Base-by-base conservation (phyloP, 768 basidiomycete species). In the Tylopilus vinaceipallidus region DNA sequence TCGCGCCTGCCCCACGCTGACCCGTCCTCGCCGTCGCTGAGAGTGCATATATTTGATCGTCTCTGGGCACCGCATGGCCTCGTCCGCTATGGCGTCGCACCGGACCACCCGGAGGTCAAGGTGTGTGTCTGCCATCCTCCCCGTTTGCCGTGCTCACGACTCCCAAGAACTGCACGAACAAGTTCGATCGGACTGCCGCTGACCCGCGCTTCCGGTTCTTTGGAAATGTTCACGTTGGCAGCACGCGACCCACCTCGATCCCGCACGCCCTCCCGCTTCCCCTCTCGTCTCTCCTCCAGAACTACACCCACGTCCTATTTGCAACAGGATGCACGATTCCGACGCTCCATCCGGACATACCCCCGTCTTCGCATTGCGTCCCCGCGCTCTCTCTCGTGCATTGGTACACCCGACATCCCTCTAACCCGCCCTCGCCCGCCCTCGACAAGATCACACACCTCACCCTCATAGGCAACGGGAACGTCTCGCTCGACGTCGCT, bases 71-170 rank as follows among this genome's bases (percentile, higher is more conserved):
- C 95, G 11, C 91, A 97, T 63, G 97, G 97, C 1, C 77, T 98
- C 1, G 94, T 97, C 4, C 76, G 97, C 38, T 99, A 95, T 62
- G 95, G 97, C 0, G 95, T 99, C 13, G 95, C 97, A 11, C 95
- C 95, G 37, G 95, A 98, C 72, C 95, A 98, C 68, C 93, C 97
- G 10, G 95, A 98, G 73, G 95, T 98, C 68, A 99, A 98, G 82
- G 95, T 60, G 45, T 46, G 52, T 35, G 27, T 37, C 16, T 27
- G 26, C 14, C 47, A 22, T 40, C 38, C 17, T 10, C 48, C 3
- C 44, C 42, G 36, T 42, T 49, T 19, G 35, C 42, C 47, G 19
- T 17, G 42, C 61, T 64, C 35, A 58, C 49, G 2, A 14, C 10
- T 19, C n/a, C 19, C 39, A 41, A 98, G 95, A 98, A 98, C 68